Base-by-base conservation (phyloP, 495 filamentous ascomycete species). In the Talaromyces adpressus region DNA sequence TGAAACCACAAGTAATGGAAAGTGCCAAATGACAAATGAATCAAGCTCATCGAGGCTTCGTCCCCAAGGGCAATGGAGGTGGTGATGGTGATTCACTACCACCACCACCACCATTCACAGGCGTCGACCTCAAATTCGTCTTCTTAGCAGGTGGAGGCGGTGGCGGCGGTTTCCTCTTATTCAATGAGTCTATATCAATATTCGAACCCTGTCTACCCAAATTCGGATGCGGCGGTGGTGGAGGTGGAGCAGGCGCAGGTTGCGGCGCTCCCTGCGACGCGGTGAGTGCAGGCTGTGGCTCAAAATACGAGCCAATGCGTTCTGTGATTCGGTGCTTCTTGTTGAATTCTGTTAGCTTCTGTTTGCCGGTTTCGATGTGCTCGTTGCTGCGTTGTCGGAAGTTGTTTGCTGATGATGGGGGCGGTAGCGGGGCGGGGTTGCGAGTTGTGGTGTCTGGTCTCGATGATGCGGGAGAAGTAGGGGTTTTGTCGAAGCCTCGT, bases 311-410 rank as follows among this genome's bases (percentile, higher is more conserved):
- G 62, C 73, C 74, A 20, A 77, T 64, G 3, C 77, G 34, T 63
- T 75, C 72, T 62, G 66, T 69, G 63, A 77, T 72, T 14, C 73
- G 73, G 66, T 84, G 83, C 62, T 83, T 87, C 60, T 81, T 75
- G 36, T 83, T 80, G 65, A 89, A 58, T 1, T 77, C 79, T 54
- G 81, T 82, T 14, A 86, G 84, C n/a, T 79, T 81, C 68, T 83
- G 77, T 71, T 82, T 79, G 0, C 89, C 91, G 7, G 83, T 75
- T 2, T 87, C 82, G 6, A 92, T 85, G 69, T 92, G 86, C 27
- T 87, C 89, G 5, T 85, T 85, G 71, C 92, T 89, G 22, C 66
- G 70, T 61, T 90, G 85, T 22, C 89, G 87, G 69, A 93, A 91
- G 66, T 87, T 90, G 59, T 86, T 86, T 11, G 84, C 78, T 25